Evolutionary conservation across 768 basidiomycete species (phyloP).

Genomic region (Russula foetens): DNA sequence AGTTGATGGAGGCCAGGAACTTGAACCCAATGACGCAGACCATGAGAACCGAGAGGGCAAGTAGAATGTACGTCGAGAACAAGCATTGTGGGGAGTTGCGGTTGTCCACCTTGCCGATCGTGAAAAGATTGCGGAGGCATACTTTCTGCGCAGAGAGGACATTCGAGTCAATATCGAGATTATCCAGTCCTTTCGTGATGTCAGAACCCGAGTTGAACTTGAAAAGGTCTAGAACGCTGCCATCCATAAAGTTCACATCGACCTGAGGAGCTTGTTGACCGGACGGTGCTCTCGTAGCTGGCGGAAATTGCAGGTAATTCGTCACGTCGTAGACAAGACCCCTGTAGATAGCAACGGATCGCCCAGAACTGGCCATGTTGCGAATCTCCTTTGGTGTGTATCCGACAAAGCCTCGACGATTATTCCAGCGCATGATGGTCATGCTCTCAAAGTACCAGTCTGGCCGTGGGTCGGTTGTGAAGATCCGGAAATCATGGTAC

Average conservation of each 20-base stretch:
- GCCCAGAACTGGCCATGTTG: slow-evolving; percentile 54
- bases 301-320: slow-evolving; percentile 64
- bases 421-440: slow-evolving; percentile 86
- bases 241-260: slow-evolving; percentile 63
- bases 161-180: slow-evolving; percentile 49
- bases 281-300: slow-evolving; percentile 42
- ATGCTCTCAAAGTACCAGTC: slow-evolving; percentile 98
- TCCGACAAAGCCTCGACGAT: slow-evolving; percentile 83
- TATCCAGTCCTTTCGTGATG: slow-evolving; percentile 67
- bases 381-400: slow-evolving; percentile 69
- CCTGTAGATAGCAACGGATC: slow-evolving; percentile 79
- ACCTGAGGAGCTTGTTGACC: slow-evolving; percentile 36
- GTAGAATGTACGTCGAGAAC: slow-evolving; percentile 86
- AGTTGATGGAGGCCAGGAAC: slow-evolving; percentile 86
- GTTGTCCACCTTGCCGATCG: slow-evolving; percentile 86
- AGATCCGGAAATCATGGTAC: slow-evolving; percentile 95
- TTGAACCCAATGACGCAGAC: slow-evolving; percentile 94
- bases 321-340: slow-evolving; percentile 83
- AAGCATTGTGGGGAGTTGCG: slow-evolving; percentile 87
- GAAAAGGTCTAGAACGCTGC: slow-evolving; percentile 67
- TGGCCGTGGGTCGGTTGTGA: slow-evolving; percentile 81
- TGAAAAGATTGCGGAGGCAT: slow-evolving; percentile 90
- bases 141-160: slow-evolving; percentile 67
- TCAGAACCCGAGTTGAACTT: slow-evolving; percentile 65
- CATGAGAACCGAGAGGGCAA: slow-evolving; percentile 87